phyloP scores from a whole-genome alignment of 495 filamentous ascomycete species.

The Hypoxylon crocopeplum region DNA sequence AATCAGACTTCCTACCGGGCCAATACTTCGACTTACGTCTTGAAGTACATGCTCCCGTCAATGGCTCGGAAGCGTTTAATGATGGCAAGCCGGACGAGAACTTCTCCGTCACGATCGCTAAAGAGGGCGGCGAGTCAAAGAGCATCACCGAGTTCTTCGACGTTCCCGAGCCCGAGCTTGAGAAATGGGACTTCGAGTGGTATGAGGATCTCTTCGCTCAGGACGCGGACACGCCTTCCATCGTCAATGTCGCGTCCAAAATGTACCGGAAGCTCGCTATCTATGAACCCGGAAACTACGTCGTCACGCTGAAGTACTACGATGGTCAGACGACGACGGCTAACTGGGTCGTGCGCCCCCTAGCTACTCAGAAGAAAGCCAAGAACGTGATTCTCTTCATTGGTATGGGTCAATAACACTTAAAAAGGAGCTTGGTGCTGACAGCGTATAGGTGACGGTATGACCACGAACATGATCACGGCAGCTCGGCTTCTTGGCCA shows the following conservation, averaged over 20 bases:
- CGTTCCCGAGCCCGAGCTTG: slow-evolving; percentile 64
- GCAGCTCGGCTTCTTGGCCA: slow-evolving; percentile 77
- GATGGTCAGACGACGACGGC: slow-evolving; percentile 67
- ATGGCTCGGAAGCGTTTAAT: slow-evolving; percentile 72
- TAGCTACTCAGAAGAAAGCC: slow-evolving; percentile 67
- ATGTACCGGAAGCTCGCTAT: slow-evolving; percentile 71
- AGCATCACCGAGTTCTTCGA: slow-evolving; percentile 66
- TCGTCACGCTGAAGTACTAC: slow-evolving; percentile 73
- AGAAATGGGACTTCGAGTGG: slow-evolving; percentile 76
- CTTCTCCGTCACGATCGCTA: slow-evolving; percentile 73
- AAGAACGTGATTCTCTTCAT: slow-evolving; percentile 84
- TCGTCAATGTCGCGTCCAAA: slow-evolving; percentile 76
- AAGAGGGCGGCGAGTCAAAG: slow-evolving; percentile 56
- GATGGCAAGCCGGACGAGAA: slow-evolving; percentile 65
- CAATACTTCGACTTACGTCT: slow-evolving; percentile 79
- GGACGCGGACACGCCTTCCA: slow-evolving; percentile 65
- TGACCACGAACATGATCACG: slow-evolving; percentile 80
- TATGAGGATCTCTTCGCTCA: slow-evolving; percentile 75
- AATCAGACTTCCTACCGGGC: slow-evolving; percentile 76
- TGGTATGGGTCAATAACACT: slow-evolving; percentile 44
- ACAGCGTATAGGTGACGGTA: slow-evolving; percentile 62
- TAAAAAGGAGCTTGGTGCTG: not conserved
- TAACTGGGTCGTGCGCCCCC: slow-evolving; percentile 72
- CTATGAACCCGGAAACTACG: slow-evolving; percentile 73
- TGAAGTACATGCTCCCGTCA: slow-evolving; percentile 77